Evolutionary conservation across 148 eudicot species (phyloP), one percentile per base, ranked within the genome.

Genomic region (Fagopyrum homotropicum): DNA sequence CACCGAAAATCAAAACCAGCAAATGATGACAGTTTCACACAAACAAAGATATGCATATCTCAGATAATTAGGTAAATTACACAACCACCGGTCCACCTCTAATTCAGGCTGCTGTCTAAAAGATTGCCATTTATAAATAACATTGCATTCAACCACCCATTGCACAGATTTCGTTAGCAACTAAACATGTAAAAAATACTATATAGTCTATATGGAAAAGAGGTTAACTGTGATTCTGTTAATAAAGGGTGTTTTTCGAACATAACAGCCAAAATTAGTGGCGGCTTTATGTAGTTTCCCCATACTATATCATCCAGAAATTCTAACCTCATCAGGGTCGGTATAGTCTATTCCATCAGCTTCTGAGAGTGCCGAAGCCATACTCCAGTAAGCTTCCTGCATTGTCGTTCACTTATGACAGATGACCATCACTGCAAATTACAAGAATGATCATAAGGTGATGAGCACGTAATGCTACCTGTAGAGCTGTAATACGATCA

Each of bases 331-430:
- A 64, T 95, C 98, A 43, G 98, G 96, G 74, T 95, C 96, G 10
- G 96, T 86, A 78, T 95, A 95, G 84, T 95, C 98, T 72, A 95
- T 85, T 69, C 97, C 96, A 85, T 95, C 96, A 75, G 93, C 98
- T 83, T 89, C 96, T 71, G 92, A 95, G 73, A 95, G 96, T 51
- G 96, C 97, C 82, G 89, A 81, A 63, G 98, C 98, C 87, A 95
- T 92, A 72, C 84, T 80, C 91, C 86, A 78, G 77, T 95, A 95
- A 69, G 97, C 97, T 82, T 95, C 98, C 98, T 95, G 88, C 9
- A 69, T 72, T 45, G 52, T 12, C 9, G 7, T 40, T 66, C 71
- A 66, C 45, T 40, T 15, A 66, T 66, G 19, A 43, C 7, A 43
- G 17, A 40, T 66, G 64, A 2, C 15, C 47, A 66, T 35, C 71